Evolutionary conservation across 192 early-diverging fungal genomes (phyloP).

Genomic region (Coemansia sp.): DNA sequence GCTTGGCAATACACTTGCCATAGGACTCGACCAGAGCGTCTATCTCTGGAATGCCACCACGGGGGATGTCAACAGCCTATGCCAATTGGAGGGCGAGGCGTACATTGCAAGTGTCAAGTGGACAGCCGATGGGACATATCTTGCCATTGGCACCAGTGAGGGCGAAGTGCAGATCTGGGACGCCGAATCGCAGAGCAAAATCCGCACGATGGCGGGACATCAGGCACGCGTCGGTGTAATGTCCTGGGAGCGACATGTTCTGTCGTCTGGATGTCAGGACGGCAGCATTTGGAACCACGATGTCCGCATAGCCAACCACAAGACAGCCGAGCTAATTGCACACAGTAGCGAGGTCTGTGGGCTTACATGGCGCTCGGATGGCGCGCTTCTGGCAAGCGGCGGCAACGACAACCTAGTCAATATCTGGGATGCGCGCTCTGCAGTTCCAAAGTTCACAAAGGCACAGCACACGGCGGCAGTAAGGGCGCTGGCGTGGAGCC

Average conservation of each 20-base stretch:
- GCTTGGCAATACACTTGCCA: slow-evolving; percentile 71
- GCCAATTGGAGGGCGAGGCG: slow-evolving; percentile 47
- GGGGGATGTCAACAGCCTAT: slow-evolving; percentile 58
- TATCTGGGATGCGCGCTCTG: slow-evolving; percentile 79
- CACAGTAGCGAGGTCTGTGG: slow-evolving; percentile 87
- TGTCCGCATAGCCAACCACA: slow-evolving; percentile 84
- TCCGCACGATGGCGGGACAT: slow-evolving; percentile 84
- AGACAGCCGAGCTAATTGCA: slow-evolving; percentile 63
- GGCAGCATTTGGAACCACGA: slow-evolving; percentile 95
- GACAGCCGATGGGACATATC: slow-evolving; percentile 63
- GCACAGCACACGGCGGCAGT: slow-evolving; percentile 85
- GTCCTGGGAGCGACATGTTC: slow-evolving; percentile 78
- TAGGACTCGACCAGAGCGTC: slow-evolving; percentile 82
- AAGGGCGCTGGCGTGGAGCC: slow-evolving; percentile 95
- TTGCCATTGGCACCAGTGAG: slow-evolving; percentile 70
- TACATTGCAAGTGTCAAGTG: slow-evolving; percentile 77
- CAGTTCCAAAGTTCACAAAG: slow-evolving; percentile 67
- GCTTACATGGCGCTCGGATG: slow-evolving; percentile 81
- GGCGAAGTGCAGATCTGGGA: slow-evolving; percentile 94
- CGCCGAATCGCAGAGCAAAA: slow-evolving; percentile 65
- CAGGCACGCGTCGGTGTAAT: slow-evolving; percentile 78
- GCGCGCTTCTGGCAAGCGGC: slow-evolving; percentile 80
- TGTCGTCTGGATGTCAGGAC: slow-evolving; percentile 85
- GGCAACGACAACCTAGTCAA: slow-evolving; percentile 93
- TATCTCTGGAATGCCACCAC: slow-evolving; percentile 88